These are phyloP conservation scores for Terana coerulea DNA, from an alignment of 768 basidiomycete species.

Conservation along the genomic window DNA sequence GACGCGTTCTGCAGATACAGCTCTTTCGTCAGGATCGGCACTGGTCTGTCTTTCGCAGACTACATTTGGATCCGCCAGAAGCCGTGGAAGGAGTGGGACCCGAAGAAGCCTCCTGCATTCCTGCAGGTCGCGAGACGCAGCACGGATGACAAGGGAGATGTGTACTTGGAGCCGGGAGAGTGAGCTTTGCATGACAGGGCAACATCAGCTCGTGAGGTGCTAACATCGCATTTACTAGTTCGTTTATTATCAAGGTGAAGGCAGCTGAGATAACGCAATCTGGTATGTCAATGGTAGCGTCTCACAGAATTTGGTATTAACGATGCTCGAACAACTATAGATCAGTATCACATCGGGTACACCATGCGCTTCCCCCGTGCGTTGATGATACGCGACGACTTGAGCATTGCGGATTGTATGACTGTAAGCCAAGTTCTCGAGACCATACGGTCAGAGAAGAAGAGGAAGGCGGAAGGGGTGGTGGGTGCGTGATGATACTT, in stretches of 20 bases:
- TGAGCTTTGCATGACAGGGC: slow-evolving; percentile 35
- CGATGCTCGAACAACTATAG: too few species aligned
- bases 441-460: slow-evolving; percentile 57
- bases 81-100: slow-evolving; percentile 81
- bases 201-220: neutral
- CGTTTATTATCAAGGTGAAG: slow-evolving; percentile 91
- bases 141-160: slow-evolving; percentile 82
- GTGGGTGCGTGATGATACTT: slow-evolving; percentile 40
- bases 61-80: slow-evolving; percentile 81
- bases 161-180: slow-evolving; percentile 90
- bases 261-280: slow-evolving; percentile 85
- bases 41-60: slow-evolving; percentile 82
- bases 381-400: slow-evolving; percentile 73
- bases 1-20: slow-evolving; percentile 54
- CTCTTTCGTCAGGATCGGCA: slow-evolving; percentile 86
- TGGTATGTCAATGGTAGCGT: slow-evolving; percentile 47
- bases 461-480: slow-evolving; percentile 67
- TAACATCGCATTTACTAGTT: slow-evolving; percentile 41
- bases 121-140: slow-evolving; percentile 54
- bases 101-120: slow-evolving; percentile 70
- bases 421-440: slow-evolving; percentile 61
- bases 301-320: too few species aligned
- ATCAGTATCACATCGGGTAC: slow-evolving; percentile 78
- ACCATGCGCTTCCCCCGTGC: slow-evolving; percentile 97
- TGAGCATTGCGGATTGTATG: slow-evolving; percentile 69